A percentile compares a stretch with the other conserved stretches of the same genome.
phyloP scores from a whole-genome alignment of 257 asterid genomes.

The Lavandula angustifolia region DNA sequence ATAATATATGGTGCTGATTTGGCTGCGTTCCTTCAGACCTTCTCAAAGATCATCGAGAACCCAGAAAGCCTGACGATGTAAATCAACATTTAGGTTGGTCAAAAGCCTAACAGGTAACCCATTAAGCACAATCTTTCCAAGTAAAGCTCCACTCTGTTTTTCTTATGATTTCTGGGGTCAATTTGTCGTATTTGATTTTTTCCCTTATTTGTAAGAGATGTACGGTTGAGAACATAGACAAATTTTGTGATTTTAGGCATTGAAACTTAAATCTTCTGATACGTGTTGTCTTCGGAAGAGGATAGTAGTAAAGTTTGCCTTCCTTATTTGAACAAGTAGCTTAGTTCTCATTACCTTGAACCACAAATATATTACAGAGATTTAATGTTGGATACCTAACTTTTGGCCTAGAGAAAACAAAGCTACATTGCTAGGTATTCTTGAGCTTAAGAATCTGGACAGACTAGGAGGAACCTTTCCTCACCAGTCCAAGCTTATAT shows the following conservation, averaged over 20 bases:
- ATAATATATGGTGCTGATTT: conserved; percentile 82
- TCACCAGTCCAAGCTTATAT: conserved; percentile 79
- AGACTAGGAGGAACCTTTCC: not conserved
- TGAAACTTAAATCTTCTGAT: not conserved
- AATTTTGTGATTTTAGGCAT: conserved; percentile 8
- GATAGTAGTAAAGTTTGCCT: conserved; percentile 3
- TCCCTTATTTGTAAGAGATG: not conserved
- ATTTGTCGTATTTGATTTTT: conserved; percentile 27
- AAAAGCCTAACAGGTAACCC: conserved; percentile 29
- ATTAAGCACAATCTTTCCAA: not conserved
- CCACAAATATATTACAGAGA: not conserved
- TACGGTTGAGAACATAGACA: conserved; percentile 21
- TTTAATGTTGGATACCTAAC: too few species aligned
- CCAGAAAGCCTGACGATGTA: conserved; percentile 75
- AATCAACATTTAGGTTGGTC: too few species aligned
- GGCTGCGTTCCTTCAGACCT: conserved; percentile 80
- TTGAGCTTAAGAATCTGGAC: conserved; percentile 7
- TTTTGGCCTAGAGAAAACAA: not conserved
- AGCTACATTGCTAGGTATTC: conserved; percentile 5
- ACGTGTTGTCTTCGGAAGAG: conserved; percentile 15
- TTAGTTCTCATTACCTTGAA: not conserved
- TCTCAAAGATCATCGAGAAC: conserved; percentile 71
- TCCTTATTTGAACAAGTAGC: conserved; percentile 12
- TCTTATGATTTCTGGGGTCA: conserved; percentile 23
- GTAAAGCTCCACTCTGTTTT: conserved; percentile 5